phyloP scores from a whole-genome alignment of 306 rosid genomes.

The Casuarina cunninghamiana region DNA sequence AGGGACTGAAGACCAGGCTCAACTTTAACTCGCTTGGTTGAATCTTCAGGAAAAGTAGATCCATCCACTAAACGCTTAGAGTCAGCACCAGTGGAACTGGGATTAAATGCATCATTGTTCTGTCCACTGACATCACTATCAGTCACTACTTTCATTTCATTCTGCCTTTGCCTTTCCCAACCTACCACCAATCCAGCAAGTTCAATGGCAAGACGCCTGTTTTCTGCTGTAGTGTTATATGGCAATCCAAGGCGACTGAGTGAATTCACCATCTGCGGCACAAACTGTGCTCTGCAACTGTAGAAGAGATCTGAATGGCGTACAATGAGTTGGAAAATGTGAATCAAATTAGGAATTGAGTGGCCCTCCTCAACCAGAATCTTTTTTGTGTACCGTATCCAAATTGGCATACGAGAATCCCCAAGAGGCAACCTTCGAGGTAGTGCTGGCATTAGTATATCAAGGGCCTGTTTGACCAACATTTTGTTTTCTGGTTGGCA shows the following conservation, averaged over 20 bases:
- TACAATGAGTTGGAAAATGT: slow-evolving; percentile 96
- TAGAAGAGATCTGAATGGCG: slow-evolving; percentile 99
- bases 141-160: slow-evolving; percentile 76
- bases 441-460: slow-evolving; percentile 98
- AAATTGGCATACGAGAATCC: slow-evolving; percentile 95
- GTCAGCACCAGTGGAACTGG: slow-evolving; percentile 60
- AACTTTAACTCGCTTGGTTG: slow-evolving; percentile 89
- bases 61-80: slow-evolving; percentile 82
- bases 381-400: slow-evolving; percentile 95
- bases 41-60: slow-evolving; percentile 79
- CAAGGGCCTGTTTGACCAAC: slow-evolving; percentile 99
- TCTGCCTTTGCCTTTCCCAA: slow-evolving; percentile 97
- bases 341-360: slow-evolving; percentile 96
- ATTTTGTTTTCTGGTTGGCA: slow-evolving; percentile 99
- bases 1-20: slow-evolving; percentile 94
- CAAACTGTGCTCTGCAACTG: slow-evolving; percentile 98
- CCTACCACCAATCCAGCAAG: slow-evolving; percentile 99
- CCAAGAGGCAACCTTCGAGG: slow-evolving; percentile 97
- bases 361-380: slow-evolving; percentile 99
- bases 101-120: slow-evolving; percentile 66
- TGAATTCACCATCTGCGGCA: slow-evolving; percentile 99
- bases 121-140: slow-evolving; percentile 71
- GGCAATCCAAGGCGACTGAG: slow-evolving; percentile 98
- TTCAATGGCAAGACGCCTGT: slow-evolving; percentile 97
- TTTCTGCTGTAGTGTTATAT: slow-evolving; percentile 86